A percentile compares a stretch with the other conserved stretches of the same genome.
Evolutionary conservation across 2,329 filamentous ascomycete genomes (phyloP).

Genomic region (Aspergillus quadrilineatus): DNA sequence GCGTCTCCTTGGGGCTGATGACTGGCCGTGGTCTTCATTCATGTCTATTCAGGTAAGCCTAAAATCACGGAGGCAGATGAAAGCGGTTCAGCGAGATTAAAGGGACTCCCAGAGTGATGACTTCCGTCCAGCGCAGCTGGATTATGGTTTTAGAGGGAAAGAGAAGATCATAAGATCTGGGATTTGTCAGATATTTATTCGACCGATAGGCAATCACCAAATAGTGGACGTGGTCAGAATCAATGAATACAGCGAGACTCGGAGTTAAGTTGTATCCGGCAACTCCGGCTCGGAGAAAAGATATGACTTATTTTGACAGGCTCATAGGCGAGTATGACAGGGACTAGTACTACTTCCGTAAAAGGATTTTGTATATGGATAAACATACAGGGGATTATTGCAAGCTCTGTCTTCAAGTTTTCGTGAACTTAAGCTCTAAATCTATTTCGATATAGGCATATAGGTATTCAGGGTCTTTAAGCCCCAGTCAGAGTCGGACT

Average conservation of each 20-base stretch:
- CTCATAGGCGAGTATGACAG: no score
- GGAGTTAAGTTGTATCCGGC: background rate
- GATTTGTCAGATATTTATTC: background rate
- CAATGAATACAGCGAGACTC: background rate
- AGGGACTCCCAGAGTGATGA: background rate
- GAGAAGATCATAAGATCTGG: background rate
- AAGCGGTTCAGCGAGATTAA: background rate
- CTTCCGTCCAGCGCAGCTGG: background rate
- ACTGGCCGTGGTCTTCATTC: constrained; percentile 2
- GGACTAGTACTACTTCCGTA: no score
- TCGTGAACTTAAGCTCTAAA: no score
- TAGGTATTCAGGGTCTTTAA: no score
- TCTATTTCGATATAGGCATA: no score
- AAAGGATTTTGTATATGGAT: no score
- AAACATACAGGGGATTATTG: no score
- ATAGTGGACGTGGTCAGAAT: background rate
- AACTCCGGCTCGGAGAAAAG: background rate
- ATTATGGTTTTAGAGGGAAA: background rate
- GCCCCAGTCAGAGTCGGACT: no score
- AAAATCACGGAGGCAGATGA: background rate
- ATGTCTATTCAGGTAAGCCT: background rate
- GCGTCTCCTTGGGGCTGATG: constrained; percentile 50
- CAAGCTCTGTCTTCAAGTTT: no score
- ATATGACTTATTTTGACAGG: no score
- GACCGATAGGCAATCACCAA: background rate